Evolutionary conservation across 2,329 filamentous ascomycete species (phyloP).

Genomic region (Mycosphaerelloides madeirae): DNA sequence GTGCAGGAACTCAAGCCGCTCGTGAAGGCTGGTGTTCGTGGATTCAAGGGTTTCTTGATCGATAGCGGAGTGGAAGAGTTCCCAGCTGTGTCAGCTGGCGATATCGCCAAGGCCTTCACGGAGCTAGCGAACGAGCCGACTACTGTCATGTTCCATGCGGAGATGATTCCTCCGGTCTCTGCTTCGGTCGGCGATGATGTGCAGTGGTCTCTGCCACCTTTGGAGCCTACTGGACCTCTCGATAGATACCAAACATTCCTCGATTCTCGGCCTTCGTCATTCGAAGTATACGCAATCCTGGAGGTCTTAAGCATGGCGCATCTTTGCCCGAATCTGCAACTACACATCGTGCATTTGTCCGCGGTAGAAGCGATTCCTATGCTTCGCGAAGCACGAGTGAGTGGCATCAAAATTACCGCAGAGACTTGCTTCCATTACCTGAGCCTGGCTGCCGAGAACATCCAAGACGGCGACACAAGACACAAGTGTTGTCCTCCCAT

Average conservation of each 20-base stretch:
- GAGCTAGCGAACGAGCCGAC: constrained; percentile 77
- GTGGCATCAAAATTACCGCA: constrained; percentile 80
- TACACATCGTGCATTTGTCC: constrained; percentile 92
- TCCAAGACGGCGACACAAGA: constrained; percentile 77
- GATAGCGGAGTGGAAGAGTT: constrained; percentile 97
- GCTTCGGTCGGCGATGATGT: constrained; percentile 74
- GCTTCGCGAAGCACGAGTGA: constrained; percentile 64
- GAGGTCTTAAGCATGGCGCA: constrained; percentile 79
- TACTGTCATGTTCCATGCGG: constrained; percentile 97
- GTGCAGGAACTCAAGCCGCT: constrained; percentile 70
- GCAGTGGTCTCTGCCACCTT: constrained; percentile 61
- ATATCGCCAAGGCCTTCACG: constrained; percentile 74
- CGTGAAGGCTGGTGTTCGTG: constrained; percentile 79
- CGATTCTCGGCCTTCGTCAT: constrained; percentile 78
- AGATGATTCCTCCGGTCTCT: constrained; percentile 89
- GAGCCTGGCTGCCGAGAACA: constrained; percentile 73
- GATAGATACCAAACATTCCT: constrained; percentile 86
- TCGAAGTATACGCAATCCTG: constrained; percentile 86
- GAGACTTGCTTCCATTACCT: constrained; percentile 97
- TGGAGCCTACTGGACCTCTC: constrained; percentile 66
- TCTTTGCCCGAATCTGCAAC: constrained; percentile 71
- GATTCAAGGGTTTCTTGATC: constrained; percentile 97
- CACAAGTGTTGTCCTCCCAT: constrained; percentile 97
- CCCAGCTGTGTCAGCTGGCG: constrained; percentile 74
- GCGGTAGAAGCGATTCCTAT: constrained; percentile 84